phyloP scores from a whole-genome alignment of 345 rosid genomes.

The rapeseed (Brassica napus) region Da-Ae NC_063440.1:425001-425500 shows the following conservation, averaged over 20 bases:
- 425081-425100: slow-evolving; percentile 94
- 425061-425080: slow-evolving; percentile 92
- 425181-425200: slow-evolving; percentile 89
- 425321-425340: slow-evolving; percentile 73
- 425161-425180: slow-evolving; percentile 95
- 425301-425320: slow-evolving; percentile 88
- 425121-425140: slow-evolving; percentile 97
- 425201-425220: slow-evolving; percentile 86
- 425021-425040: slow-evolving; percentile 99
- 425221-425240: slow-evolving; percentile 89
- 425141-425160: slow-evolving; percentile 94
- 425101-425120: slow-evolving; percentile 98
- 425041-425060: slow-evolving; percentile 99
- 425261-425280: slow-evolving; percentile 95
- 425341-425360: slow-evolving; percentile 80
- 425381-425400: slow-evolving; percentile 81
- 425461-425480: slow-evolving; percentile 84
- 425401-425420: slow-evolving; percentile 93
- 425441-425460: slow-evolving; percentile 87
- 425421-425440: slow-evolving; percentile 90
- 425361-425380: slow-evolving; percentile 96
- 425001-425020: slow-evolving; percentile 98
- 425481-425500: slow-evolving; percentile 91
- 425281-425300: slow-evolving; percentile 95
- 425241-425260: slow-evolving; percentile 98